These are phyloP conservation scores for Syzygium malaccense DNA, from an alignment of 441 rosid species.

Conservation along the genomic window DNA sequence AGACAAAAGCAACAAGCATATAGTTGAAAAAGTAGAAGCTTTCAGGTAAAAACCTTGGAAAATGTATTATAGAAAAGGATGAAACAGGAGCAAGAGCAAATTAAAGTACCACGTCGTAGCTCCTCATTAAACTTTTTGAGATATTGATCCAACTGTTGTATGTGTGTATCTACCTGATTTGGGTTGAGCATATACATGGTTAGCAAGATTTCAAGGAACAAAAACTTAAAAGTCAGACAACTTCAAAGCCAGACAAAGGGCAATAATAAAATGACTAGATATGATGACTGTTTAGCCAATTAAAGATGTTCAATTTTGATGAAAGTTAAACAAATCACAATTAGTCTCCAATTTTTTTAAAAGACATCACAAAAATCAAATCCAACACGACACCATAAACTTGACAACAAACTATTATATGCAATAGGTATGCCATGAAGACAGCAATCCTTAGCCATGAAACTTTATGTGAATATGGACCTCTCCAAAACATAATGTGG, in stretches of 20 bases:
- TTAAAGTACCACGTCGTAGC: conserved; percentile 60
- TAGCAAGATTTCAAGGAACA: background rate
- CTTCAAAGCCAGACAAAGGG: background rate
- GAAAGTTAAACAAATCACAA: background rate
- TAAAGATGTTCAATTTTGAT: background rate
- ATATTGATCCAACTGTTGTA: conserved; percentile 92
- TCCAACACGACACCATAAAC: background rate
- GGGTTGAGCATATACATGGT: background rate
- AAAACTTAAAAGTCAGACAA: background rate
- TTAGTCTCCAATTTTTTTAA: background rate
- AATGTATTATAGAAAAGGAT: background rate
- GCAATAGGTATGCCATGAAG: background rate
- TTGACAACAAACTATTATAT: background rate
- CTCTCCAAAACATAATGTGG: background rate
- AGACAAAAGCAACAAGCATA: background rate
- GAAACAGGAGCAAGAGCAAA: background rate
- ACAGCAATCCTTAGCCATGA: background rate
- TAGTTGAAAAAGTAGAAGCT: background rate
- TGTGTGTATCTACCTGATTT: conserved; percentile 89
- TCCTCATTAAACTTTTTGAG: conserved; percentile 74
- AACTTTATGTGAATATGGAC: background rate
- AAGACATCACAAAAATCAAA: background rate
- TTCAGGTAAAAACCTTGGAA: background rate
- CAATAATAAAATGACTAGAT: background rate
- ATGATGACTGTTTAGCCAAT: background rate